A percentile compares a stretch with the other conserved stretches of the same genome.
phyloP scores from a whole-genome alignment of 192 early-diverging fungal species.

The Coemansia sp. region DNA sequence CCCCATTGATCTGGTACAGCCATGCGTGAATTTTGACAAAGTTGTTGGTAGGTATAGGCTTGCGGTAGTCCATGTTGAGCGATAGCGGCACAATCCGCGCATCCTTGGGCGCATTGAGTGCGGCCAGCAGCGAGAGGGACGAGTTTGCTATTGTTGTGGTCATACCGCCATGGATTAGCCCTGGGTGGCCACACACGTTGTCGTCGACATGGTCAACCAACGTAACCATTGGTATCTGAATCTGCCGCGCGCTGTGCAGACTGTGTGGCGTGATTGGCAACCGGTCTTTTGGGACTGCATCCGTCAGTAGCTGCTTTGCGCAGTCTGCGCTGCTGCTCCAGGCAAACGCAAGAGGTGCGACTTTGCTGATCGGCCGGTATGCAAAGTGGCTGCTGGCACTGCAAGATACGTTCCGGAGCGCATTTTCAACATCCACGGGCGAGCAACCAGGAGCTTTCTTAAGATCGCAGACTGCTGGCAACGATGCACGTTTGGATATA shows the following conservation, averaged over 20 bases:
- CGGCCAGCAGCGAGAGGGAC: conserved; percentile 32
- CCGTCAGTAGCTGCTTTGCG: conserved; percentile 16
- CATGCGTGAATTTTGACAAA: conserved; percentile 53
- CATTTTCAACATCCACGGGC: conserved; percentile 17
- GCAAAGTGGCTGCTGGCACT: conserved; percentile 36
- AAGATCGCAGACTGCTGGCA: conserved; percentile 31
- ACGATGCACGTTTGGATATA: conserved; percentile 24
- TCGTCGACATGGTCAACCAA: conserved; percentile 42
- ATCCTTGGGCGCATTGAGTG: conserved; percentile 22
- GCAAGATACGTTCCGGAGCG: background rate
- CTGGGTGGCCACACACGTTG: conserved; percentile 36
- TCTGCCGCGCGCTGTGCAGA: background rate
- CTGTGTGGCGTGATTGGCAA: conserved; percentile 6
- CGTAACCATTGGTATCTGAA: conserved; percentile 30
- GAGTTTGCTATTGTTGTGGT: conserved; percentile 42
- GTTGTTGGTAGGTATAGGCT: conserved; percentile 28
- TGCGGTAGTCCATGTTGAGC: conserved; percentile 52
- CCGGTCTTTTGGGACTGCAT: conserved; percentile 16
- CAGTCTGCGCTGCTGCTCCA: conserved; percentile 16
- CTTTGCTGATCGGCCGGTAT: conserved; percentile 22
- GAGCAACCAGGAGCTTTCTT: conserved; percentile 9
- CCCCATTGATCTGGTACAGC: conserved; percentile 19
- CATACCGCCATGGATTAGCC: conserved; percentile 51
- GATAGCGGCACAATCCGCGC: conserved; percentile 16
- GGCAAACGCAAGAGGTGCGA: conserved; percentile 29